Percentiles rank a stretch among this genome's conserved stretches.
These are phyloP conservation scores for Colletotrichum sp. DNA, from an alignment of 2,329 filamentous ascomycete genomes.

Conservation along the genomic window DNA sequence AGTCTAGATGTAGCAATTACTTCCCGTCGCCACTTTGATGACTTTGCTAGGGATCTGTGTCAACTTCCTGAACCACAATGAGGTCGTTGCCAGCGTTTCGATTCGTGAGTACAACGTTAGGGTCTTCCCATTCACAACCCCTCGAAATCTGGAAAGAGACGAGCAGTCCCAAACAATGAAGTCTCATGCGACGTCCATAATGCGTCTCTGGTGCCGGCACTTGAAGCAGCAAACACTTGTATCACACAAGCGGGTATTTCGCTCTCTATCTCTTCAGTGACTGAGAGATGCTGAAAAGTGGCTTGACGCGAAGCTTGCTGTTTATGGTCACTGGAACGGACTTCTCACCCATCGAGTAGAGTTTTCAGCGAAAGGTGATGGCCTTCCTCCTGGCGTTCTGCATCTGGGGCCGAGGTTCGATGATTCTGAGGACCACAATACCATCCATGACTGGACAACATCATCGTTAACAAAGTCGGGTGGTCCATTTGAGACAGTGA, in stretches of 20 bases:
- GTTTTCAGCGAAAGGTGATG: neutral
- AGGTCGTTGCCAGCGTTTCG: neutral
- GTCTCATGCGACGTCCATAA: neutral
- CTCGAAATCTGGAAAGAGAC: neutral
- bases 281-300: neutral
- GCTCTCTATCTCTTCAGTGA: neutral
- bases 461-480: neutral
- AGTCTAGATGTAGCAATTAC: neutral
- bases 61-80: neutral
- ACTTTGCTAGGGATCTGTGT: neutral
- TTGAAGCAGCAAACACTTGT: neutral
- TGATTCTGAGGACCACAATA: neutral
- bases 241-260: neutral
- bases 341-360: neutral
- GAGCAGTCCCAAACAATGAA: neutral
- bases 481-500: neutral
- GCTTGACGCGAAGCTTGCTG: neutral
- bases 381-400: neutral
- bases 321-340: neutral
- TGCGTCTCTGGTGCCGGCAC: neutral
- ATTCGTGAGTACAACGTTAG: neutral
- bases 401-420: neutral
- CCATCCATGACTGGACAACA: neutral
- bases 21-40: neutral
- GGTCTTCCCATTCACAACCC: neutral